Evolutionary conservation across 2,329 filamentous ascomycete genomes (phyloP).

Genomic region (Cladosporium sp.): DNA sequence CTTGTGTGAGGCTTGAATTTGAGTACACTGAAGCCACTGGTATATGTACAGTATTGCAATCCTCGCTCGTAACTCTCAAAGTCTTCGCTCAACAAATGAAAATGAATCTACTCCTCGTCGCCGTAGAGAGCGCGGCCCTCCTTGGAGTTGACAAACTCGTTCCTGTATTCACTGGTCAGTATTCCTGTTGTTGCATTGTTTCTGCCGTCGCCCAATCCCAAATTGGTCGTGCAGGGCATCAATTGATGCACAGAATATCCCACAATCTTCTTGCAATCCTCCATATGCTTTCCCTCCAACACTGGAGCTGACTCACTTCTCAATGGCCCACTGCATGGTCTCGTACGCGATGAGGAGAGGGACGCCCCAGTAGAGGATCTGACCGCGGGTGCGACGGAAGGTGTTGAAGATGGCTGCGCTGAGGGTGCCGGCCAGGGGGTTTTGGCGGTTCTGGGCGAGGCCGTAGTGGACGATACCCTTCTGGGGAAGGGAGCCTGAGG

Average conservation of each 20-base stretch:
- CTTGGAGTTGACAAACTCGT: conserved; percentile 78
- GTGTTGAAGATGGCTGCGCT: conserved; percentile 92
- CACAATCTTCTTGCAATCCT: not conserved
- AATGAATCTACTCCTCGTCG: conserved; percentile 34
- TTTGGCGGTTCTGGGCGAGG: conserved; percentile 81
- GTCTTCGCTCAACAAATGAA: conserved; percentile 2
- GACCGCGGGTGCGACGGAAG: conserved; percentile 75
- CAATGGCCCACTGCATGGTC: conserved; percentile 81
- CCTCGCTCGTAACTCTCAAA: conserved; percentile 4
- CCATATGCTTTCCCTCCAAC: not conserved
- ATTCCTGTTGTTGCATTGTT: not conserved
- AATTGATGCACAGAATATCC: not conserved
- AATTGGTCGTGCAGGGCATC: not conserved
- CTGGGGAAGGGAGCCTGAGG: conserved; percentile 45
- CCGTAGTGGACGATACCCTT: conserved; percentile 64
- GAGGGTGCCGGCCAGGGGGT: conserved; percentile 69
- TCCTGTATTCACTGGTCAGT: conserved; percentile 44
- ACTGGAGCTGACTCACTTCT: conserved; percentile 58
- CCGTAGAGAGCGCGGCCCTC: conserved; percentile 53
- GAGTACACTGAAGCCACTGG: not conserved
- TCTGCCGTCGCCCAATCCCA: not conserved
- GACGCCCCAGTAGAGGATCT: conserved; percentile 84
- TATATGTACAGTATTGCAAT: conserved; percentile 8
- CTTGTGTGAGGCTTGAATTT: not conserved
- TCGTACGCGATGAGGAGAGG: conserved; percentile 74